Base-by-base conservation (phyloP, 2,329 filamentous ascomycete species). In the Talaromyces verruculosus region DNA sequence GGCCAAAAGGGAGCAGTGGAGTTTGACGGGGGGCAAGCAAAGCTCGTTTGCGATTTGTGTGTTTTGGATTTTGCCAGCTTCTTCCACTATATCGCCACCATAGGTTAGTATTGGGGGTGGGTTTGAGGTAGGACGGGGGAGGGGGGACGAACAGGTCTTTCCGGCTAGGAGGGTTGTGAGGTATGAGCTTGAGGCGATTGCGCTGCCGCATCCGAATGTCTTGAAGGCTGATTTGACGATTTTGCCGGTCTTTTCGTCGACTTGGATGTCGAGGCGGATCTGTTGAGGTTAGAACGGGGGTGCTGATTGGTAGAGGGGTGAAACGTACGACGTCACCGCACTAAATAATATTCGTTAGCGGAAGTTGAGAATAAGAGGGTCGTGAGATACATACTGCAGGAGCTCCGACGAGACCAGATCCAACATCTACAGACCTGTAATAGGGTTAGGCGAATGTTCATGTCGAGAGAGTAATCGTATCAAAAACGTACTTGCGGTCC, bases 1-100 rank as follows among this genome's bases (percentile, higher is more conserved):
- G 15, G 92, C 92, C 71, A 96, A 85, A 91, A 96, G 95, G 61
- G 91, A 94, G 84, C 92, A 96, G 80, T 96, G 92, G 58, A 91
- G 81, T 83, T 96, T 96, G 61, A 96, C 92, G 68, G 92, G 92
- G 41, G 92, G 92, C 75, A 95, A 81, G 76, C 92, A 95, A 65
- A 97, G 84, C 82, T 99, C 96, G 84, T 96, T 96, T 43, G 95
- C 95, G 76, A 99, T 99, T 81, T 99, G 93, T 3, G 94, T 97
- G 82, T 99, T 99, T 83, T 92, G 90, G 73, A 99, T 91, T 82
- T 91, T 90, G 64, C 89, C 89, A 39, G 96, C 95, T 78, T 99
- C 92, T 73, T 99, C 95, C 71, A 99, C 65, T 66, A 11, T 22
- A 49, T n/a, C 15, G n/a, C 81, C 19, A 19, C 39, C 5, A 10